A percentile compares a stretch with the other conserved stretches of the same genome.
phyloP scores from a whole-genome alignment of 805 yeast species.

The Schwanniomyces vanrijiae region DNA sequence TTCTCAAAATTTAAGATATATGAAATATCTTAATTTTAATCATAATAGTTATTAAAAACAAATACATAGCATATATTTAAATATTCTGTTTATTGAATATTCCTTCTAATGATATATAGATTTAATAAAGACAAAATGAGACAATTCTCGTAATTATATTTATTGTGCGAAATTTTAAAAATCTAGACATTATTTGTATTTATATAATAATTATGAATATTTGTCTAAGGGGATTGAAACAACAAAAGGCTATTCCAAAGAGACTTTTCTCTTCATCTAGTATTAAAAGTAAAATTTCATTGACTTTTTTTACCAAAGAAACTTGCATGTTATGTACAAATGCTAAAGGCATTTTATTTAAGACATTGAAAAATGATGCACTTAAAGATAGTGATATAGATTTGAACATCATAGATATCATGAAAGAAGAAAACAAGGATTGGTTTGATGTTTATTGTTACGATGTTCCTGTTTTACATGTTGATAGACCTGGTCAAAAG shows the following conservation, averaged over 20 bases:
- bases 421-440: constrained; percentile 53
- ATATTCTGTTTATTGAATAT: too few relatives aligned
- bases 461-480: constrained; percentile 77
- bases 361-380: constrained; percentile 35
- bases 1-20: too few relatives aligned
- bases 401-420: constrained; percentile 55
- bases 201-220: background rate
- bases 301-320: constrained; percentile 68
- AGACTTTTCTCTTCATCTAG: background rate
- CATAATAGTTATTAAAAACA: too few relatives aligned
- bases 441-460: constrained; percentile 76
- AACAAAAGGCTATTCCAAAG: background rate
- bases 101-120: too few relatives aligned
- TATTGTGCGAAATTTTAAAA: background rate
- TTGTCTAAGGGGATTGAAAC: background rate
- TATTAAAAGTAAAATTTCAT: constrained; percentile 2
- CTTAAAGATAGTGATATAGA: constrained; percentile 24
- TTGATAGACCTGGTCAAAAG: constrained; percentile 48
- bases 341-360: constrained; percentile 52
- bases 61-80: too few relatives aligned
- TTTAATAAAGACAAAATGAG: too few relatives aligned
- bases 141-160: too few relatives aligned
- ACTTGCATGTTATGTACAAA: constrained; percentile 69
- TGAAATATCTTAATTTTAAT: too few relatives aligned
- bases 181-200: background rate